Percentiles rank a stretch among this genome's conserved stretches.
Conservation (phyloP, 202 grass and related monocot genomes). For the Zizania palustris region DNA sequence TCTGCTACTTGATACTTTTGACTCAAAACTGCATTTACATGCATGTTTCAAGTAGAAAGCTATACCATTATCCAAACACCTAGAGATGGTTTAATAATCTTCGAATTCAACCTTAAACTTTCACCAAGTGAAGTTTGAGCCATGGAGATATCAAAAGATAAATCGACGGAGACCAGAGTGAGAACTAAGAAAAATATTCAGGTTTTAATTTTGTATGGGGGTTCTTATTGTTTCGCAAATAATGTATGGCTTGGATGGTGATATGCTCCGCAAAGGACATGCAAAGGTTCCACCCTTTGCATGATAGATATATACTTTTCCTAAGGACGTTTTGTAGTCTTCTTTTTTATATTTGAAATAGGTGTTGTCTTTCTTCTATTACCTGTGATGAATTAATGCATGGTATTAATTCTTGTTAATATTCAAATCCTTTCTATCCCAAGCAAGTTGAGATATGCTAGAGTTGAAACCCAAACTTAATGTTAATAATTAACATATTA, state of each 20-base stretch:
- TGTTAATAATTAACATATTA: background rate
- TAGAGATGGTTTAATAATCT: no score
- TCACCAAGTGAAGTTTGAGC: background rate
- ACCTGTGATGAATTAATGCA: background rate
- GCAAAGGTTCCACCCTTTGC: background rate
- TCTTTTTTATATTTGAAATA: background rate
- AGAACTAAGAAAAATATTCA: background rate
- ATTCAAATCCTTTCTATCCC: no score
- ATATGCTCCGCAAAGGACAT: background rate
- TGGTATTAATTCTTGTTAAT: no score
- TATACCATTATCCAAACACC: no score
- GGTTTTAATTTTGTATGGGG: background rate
- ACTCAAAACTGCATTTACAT: background rate
- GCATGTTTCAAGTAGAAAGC: background rate
- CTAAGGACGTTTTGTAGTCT: background rate
- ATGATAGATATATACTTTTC: constrained; percentile 2
- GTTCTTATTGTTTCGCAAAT: background rate
- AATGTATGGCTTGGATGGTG: background rate
- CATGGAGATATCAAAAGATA: background rate
- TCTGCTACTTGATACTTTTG: background rate
- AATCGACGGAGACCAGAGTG: background rate
- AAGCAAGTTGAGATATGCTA: no score
- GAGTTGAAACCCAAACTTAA: no score
- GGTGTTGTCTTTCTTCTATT: constrained; percentile 1
- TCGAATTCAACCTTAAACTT: background rate